These are phyloP conservation scores for Quercus tomentella DNA, from an alignment of 331 rosid species.

Conservation along the genomic window DNA sequence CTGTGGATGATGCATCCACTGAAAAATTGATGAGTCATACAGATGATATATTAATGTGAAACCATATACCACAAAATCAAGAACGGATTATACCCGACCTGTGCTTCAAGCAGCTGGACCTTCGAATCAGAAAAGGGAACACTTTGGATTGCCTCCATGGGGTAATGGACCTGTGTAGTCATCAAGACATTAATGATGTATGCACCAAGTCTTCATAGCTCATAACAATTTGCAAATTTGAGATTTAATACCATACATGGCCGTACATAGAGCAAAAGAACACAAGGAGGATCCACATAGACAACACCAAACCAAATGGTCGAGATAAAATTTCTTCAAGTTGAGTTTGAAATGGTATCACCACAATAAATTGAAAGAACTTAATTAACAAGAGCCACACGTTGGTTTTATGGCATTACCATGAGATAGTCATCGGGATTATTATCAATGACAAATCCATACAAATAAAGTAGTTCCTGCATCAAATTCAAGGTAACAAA, in stretches of 20 bases:
- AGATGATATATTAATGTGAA: background rate
- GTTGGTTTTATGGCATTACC: slow-evolving; percentile 48
- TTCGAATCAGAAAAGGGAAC: slow-evolving; percentile 61
- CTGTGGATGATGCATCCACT: background rate
- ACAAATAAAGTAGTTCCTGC: slow-evolving; percentile 95
- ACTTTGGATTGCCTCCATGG: slow-evolving; percentile 67
- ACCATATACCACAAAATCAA: slow-evolving; percentile 1
- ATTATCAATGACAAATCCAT: slow-evolving; percentile 75
- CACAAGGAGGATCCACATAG: background rate
- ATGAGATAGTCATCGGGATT: slow-evolving; percentile 95
- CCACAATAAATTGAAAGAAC: background rate
- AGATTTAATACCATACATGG: background rate
- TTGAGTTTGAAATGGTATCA: background rate
- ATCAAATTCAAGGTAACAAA: slow-evolving; percentile 22
- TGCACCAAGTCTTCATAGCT: slow-evolving; percentile 2
- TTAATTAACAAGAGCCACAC: background rate
- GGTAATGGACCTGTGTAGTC: slow-evolving; percentile 75
- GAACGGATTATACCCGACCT: slow-evolving; percentile 42
- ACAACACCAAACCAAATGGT: background rate
- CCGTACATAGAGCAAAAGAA: background rate
- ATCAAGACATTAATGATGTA: slow-evolving; percentile 8
- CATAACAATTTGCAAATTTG: background rate
- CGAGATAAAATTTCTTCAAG: background rate
- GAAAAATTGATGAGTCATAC: background rate
- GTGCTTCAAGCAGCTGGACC: slow-evolving; percentile 84